Percentiles rank a stretch among this genome's conserved stretches.
Conservation (phyloP, 768 basidiomycete genomes). For the Tricholomella constricta region DNA sequence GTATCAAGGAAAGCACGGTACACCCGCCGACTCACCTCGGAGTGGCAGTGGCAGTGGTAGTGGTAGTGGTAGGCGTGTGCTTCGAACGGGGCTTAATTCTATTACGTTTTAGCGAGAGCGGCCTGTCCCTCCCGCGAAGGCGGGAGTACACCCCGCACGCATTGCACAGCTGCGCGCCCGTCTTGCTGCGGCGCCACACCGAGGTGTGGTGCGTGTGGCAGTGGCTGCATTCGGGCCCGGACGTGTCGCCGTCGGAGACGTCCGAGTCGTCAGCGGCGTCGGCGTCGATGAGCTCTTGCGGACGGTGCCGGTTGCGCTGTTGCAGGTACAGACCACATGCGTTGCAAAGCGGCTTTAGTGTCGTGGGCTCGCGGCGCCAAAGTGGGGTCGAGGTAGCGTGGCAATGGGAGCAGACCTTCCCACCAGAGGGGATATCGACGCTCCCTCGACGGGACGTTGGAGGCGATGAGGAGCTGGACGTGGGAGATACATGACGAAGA, state of each 20-base stretch:
- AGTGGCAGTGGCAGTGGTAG: background rate
- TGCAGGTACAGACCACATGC: conserved; percentile 51
- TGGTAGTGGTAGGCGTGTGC: conserved; percentile 29
- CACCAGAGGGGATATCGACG: conserved; percentile 29
- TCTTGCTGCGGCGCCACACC: conserved; percentile 53
- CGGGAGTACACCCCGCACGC: conserved; percentile 52
- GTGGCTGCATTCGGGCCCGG: conserved; percentile 50
- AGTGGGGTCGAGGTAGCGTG: conserved; percentile 48
- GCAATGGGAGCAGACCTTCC: conserved; percentile 49
- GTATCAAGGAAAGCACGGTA: no score
- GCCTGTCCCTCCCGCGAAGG: conserved; percentile 48
- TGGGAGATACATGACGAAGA: conserved; percentile 20
- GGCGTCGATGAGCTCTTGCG: conserved; percentile 52
- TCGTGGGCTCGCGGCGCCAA: conserved; percentile 49
- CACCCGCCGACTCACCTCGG: conserved; percentile 13
- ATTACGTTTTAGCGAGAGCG: conserved; percentile 45
- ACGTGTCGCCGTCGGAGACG: conserved; percentile 39
- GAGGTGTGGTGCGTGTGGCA: conserved; percentile 51
- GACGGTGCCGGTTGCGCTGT: conserved; percentile 47
- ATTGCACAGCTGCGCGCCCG: conserved; percentile 51
- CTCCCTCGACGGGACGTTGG: conserved; percentile 29
- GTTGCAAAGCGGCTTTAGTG: conserved; percentile 47
- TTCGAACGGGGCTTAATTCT: conserved; percentile 53
- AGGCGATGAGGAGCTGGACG: conserved; percentile 23
- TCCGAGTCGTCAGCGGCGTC: conserved; percentile 45